A percentile compares a stretch with the other conserved stretches of the same genome.
Conservation (phyloP, 2,329 filamentous ascomycete species). For the Paecilomyces sp. region DNA sequence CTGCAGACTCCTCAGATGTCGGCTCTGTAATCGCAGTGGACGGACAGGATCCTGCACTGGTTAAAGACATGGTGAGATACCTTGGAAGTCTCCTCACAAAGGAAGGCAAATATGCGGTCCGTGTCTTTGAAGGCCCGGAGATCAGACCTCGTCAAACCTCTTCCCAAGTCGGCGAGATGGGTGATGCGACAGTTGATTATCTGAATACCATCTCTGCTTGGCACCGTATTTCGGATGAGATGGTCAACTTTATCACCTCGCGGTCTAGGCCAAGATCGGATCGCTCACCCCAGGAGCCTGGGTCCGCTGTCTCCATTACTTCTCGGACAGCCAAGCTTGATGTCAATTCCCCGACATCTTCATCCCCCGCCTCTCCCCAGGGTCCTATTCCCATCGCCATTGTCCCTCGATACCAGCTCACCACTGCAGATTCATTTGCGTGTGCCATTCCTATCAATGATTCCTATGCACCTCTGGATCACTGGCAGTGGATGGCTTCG, state of each 20-base stretch:
- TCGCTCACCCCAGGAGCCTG: neutral
- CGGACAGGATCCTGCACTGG: slow-evolving; percentile 59
- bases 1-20: slow-evolving; percentile 39
- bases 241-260: slow-evolving; percentile 52
- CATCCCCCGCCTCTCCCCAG: slow-evolving; percentile 10
- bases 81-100: slow-evolving; percentile 49
- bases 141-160: slow-evolving; percentile 13
- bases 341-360: slow-evolving; percentile 10
- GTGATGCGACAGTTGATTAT: slow-evolving; percentile 49
- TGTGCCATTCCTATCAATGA: slow-evolving; percentile 67
- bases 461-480: slow-evolving; percentile 72
- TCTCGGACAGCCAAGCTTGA: slow-evolving; percentile 7
- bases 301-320: slow-evolving; percentile 4
- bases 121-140: slow-evolving; percentile 42
- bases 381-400: slow-evolving; percentile 60
- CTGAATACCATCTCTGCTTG: slow-evolving; percentile 63
- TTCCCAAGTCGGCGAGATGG: slow-evolving; percentile 26
- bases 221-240: slow-evolving; percentile 68
- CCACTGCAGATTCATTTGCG: slow-evolving; percentile 68
- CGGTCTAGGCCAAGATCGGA: neutral
- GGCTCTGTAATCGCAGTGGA: slow-evolving; percentile 80
- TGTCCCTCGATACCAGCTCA: slow-evolving; percentile 72
- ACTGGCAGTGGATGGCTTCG: slow-evolving; percentile 96
- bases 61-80: slow-evolving; percentile 58
- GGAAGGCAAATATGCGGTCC: slow-evolving; percentile 45